These are phyloP conservation scores for Sisymbrium altissimum DNA, from an alignment of 345 rosid species.

Conservation along the genomic window DNA sequence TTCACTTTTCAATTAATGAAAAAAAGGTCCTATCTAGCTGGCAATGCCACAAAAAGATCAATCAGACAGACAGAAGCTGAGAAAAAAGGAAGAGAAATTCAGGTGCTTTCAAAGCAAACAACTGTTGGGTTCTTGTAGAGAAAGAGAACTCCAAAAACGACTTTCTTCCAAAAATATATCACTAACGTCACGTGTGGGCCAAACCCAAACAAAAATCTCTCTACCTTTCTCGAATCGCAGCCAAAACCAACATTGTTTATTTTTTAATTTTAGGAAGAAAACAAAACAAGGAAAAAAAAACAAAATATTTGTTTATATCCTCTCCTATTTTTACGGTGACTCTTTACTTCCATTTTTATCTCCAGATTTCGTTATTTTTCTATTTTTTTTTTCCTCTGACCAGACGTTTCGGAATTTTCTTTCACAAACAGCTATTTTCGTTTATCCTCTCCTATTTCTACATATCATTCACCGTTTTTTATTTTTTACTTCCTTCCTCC, in stretches of 20 bases:
- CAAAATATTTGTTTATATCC: background rate
- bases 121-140: background rate
- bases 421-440: conserved; percentile 6
- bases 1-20: background rate
- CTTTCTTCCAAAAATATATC: conserved; percentile 8
- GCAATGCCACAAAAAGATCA: background rate
- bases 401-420: background rate
- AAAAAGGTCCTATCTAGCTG: background rate
- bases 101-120: background rate
- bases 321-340: conserved; percentile 1
- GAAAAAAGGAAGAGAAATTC: background rate
- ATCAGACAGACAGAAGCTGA: background rate
- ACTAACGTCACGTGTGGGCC: conserved; percentile 16
- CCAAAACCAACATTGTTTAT: background rate
- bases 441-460: conserved; percentile 4
- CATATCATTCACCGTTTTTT: background rate
- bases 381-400: background rate
- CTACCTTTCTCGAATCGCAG: background rate
- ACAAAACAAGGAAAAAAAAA: no score
- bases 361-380: background rate
- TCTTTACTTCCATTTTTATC: background rate
- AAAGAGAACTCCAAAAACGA: conserved; percentile 19
- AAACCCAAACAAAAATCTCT: background rate
- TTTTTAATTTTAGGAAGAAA: background rate
- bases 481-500: background rate